phyloP scores from a whole-genome alignment of 495 filamentous ascomycete genomes.

The Penicillium bialowiezense region DNA sequence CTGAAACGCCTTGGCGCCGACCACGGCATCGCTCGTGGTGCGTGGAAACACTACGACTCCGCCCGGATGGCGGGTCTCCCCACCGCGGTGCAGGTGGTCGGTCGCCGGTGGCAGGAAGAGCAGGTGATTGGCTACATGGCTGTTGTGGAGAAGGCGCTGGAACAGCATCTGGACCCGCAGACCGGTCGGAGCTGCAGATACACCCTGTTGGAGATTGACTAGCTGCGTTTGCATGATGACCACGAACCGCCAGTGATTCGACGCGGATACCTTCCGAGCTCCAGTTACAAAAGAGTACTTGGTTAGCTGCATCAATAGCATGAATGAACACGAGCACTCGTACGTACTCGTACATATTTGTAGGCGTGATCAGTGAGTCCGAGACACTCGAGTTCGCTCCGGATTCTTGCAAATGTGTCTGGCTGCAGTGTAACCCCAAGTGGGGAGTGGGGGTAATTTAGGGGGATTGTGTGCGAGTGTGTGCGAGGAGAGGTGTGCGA shows the following conservation, averaged over 20 bases:
- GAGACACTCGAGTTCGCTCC: too few relatives aligned
- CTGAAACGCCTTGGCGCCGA: slow-evolving; percentile 44
- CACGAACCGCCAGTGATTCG: background rate
- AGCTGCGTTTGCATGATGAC: background rate
- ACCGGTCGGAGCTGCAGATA: slow-evolving; percentile 56
- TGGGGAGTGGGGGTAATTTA: too few relatives aligned
- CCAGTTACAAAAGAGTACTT: background rate
- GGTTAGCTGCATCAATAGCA: background rate
- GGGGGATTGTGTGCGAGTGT: too few relatives aligned
- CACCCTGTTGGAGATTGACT: slow-evolving; percentile 59
- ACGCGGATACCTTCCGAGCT: background rate
- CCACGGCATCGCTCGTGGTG: slow-evolving; percentile 76
- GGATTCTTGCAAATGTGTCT: too few relatives aligned
- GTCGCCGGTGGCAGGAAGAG: slow-evolving; percentile 83
- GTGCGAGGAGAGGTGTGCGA: too few relatives aligned
- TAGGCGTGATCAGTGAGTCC: too few relatives aligned
- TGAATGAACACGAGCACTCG: too few relatives aligned
- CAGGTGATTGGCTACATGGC: slow-evolving; percentile 87
- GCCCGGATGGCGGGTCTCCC: slow-evolving; percentile 81
- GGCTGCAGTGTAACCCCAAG: too few relatives aligned
- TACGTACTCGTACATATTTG: too few relatives aligned
- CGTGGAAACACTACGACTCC: slow-evolving; percentile 86
- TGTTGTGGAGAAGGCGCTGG: slow-evolving; percentile 68
- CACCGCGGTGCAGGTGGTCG: slow-evolving; percentile 83
- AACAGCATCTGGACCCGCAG: slow-evolving; percentile 40